Base-by-base conservation (phyloP, 441 rosid genomes). In the Erodium trifolium region DNA sequence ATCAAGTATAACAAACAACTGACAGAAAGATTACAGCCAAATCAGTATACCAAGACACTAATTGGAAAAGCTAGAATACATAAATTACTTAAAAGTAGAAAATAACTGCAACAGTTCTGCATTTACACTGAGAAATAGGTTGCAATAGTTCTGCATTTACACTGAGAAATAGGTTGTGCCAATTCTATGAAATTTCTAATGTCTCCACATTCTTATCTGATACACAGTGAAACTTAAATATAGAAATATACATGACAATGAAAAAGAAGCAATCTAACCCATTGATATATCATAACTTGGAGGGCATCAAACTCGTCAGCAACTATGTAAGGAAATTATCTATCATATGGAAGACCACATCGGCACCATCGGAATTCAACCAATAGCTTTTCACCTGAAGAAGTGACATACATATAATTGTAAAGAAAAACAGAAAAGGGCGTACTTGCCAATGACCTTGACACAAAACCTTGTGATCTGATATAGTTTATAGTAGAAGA, bases 361-460 rank as follows among this genome's bases (percentile, higher is more conserved):
- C 96, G 0, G 87, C 88, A 23, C 98, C 96, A 79, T 92, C 90
- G 9, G 96, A 92, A 81, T 88, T 85, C 75, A 92, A 73, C 95
- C 96, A 90, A 81, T 90, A 86, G 77, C 78, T 83, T 83, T 84
- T 90, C 73, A 90, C 98, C 98, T 92, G 86, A 72, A 76, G 71
- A 67, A 60, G 63, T 18, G 9, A 43, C 19, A 67, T 57, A 72
- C 41, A 73, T 64, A 16, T 64, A 16, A 68, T 57, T 31, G 10
- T 63, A 53, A 69, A 31, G 5, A 43, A 49, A n/a, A 53, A 68
- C 18, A 17, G 27, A 59, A 31, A 23, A 68, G 19, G 29, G 66
- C 9, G 66, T 63, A 34, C 19, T 39, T 65, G 62, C 45, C 39
- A 19, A 9, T 6, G 10, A 16, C 39, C 5, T 12, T 4, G 27